Percentiles rank a stretch among this genome's conserved stretches.
Conservation (phyloP, 2,329 filamentous ascomycete genomes). For the Allantophomopsis lycopodina region DNA sequence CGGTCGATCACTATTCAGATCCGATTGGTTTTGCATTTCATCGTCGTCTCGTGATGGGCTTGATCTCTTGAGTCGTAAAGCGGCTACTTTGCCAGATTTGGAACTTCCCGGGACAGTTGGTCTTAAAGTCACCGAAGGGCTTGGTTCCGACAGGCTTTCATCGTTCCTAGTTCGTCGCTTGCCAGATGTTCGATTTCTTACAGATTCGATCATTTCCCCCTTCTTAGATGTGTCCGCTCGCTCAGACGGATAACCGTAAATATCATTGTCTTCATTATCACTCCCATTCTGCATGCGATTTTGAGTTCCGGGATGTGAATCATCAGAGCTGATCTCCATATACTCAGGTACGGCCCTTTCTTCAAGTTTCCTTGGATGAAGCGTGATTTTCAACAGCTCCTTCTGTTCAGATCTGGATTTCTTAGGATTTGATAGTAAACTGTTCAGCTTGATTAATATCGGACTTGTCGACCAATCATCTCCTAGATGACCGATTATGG, state of each 20-base stretch:
- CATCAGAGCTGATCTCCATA: too few species aligned
- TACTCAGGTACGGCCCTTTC: neutral
- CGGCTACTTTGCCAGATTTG: neutral
- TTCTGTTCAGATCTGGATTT: neutral
- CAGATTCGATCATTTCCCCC: too few species aligned
- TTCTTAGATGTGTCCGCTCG: neutral
- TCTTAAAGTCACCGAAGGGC: too few species aligned
- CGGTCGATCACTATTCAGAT: neutral
- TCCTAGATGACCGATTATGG: constrained; percentile 1
- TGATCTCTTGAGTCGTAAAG: neutral
- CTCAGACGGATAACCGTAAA: neutral
- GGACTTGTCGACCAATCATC: constrained; percentile 3
- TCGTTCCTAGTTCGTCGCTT: too few species aligned
- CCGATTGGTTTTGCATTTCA: neutral
- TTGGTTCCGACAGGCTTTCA: too few species aligned
- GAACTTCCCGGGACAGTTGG: too few species aligned
- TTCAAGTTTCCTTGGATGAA: neutral
- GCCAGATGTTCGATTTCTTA: too few species aligned
- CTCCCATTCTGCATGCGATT: neutral
- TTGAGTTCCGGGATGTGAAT: too few species aligned
- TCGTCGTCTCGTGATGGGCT: neutral
- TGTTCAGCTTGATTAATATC: constrained; percentile 1
- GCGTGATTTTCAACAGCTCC: neutral
- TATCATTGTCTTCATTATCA: neutral
- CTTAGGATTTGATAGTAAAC: neutral